Conservation (phyloP, 2,329 filamentous ascomycete species). For the Anisogramma anomala region DNA sequence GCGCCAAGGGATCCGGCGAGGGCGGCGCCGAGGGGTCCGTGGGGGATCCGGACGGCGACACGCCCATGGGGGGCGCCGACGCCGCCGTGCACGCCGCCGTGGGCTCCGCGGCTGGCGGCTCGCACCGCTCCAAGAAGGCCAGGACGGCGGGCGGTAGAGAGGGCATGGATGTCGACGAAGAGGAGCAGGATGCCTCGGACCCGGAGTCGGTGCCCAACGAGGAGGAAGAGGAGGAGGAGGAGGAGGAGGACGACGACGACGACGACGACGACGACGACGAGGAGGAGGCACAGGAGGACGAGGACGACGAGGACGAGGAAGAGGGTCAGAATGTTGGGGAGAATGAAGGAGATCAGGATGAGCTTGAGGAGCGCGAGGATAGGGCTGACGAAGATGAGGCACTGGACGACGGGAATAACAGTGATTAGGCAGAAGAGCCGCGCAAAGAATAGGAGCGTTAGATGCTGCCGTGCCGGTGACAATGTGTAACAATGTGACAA, state of each 20-base stretch:
- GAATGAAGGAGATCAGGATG: constrained; percentile 31
- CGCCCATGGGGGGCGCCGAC: constrained; percentile 14
- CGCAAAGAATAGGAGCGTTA: background rate
- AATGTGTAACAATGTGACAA: no score
- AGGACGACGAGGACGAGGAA: constrained; percentile 33
- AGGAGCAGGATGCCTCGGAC: constrained; percentile 27
- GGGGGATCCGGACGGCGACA: constrained; percentile 21
- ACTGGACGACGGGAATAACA: constrained; percentile 48
- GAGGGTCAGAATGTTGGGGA: constrained; percentile 35
- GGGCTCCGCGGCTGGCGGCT: constrained; percentile 9
- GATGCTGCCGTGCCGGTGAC: background rate
- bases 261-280: constrained; percentile 30
- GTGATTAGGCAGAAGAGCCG: constrained; percentile 30
- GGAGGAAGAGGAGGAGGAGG: constrained; percentile 24
- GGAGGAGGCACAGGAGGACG: constrained; percentile 37
- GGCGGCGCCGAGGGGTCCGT: constrained; percentile 21
- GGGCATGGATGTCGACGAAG: constrained; percentile 33
- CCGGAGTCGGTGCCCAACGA: constrained; percentile 23
- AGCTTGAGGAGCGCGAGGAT: constrained; percentile 34
- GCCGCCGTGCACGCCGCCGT: constrained; percentile 15
- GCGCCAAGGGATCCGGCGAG: constrained; percentile 19
- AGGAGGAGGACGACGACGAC: constrained; percentile 32
- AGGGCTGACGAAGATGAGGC: constrained; percentile 48
- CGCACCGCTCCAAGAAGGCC: constrained; percentile 28
- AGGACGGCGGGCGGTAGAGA: constrained; percentile 24